Evolutionary conservation across 352 stramenopile genomes (phyloP).

Genomic region (Phytophthora multivora): DNA sequence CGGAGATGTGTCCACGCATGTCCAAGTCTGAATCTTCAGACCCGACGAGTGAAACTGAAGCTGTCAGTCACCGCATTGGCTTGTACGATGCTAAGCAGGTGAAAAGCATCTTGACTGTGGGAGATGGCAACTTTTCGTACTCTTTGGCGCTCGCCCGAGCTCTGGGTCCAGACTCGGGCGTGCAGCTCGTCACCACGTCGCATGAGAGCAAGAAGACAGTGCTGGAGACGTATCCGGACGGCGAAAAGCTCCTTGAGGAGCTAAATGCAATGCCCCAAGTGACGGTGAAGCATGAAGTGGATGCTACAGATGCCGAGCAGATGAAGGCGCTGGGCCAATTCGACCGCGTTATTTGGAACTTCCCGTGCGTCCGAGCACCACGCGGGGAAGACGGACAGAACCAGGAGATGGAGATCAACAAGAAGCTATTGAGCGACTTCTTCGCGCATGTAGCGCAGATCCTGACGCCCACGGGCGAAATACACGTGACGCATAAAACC

Average conservation of each 20-base stretch:
- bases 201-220: conserved; percentile 91
- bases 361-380: conserved; percentile 92
- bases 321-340: conserved; percentile 79
- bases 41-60: neutral
- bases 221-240: conserved; percentile 90
- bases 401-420: conserved; percentile 95
- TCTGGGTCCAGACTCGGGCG: conserved; percentile 34
- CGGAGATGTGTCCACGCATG: conserved; percentile 77
- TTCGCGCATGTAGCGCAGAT: conserved; percentile 65
- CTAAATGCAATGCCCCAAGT: conserved; percentile 69
- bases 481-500: conserved; percentile 97
- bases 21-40: conserved; percentile 8
- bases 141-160: conserved; percentile 88
- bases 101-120: conserved; percentile 88
- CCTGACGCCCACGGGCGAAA: conserved; percentile 74
- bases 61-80: conserved; percentile 34
- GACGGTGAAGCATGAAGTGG: conserved; percentile 86
- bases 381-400: conserved; percentile 96
- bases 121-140: conserved; percentile 97
- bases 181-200: conserved; percentile 89
- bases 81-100: conserved; percentile 61
- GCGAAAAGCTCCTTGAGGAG: conserved; percentile 76
- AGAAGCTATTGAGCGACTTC: conserved; percentile 91
- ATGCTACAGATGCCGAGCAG: conserved; percentile 87
- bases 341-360: conserved; percentile 97